Conservation (phyloP, 176 grass and related monocot species). For the sorghum (Sorghum bicolor) region Sorghum_bicolor_NCBIv3 NC_012871.2:56212501-56213000, state of each 20-base stretch:
- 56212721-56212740: slow-evolving; percentile 25
- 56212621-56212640: neutral
- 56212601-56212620: neutral
- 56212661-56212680: slow-evolving; percentile 2
- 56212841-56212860: neutral
- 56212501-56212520: neutral
- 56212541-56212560: neutral
- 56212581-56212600: slow-evolving; percentile 8
- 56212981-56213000: slow-evolving; percentile 8
- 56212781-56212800: neutral
- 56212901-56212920: neutral
- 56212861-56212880: neutral
- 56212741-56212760: neutral
- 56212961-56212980: neutral
- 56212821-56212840: neutral
- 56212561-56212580: neutral
- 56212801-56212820: neutral
- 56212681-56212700: slow-evolving; percentile 16
- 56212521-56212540: neutral
- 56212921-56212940: neutral
- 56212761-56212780: neutral
- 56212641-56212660: neutral
- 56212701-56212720: neutral
- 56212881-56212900: slow-evolving; percentile 9
- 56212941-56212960: slow-evolving; percentile 21